Base-by-base conservation (phyloP, 1,284 basidiomycete species). In the Kalmanozyma brasiliensis region DNA sequence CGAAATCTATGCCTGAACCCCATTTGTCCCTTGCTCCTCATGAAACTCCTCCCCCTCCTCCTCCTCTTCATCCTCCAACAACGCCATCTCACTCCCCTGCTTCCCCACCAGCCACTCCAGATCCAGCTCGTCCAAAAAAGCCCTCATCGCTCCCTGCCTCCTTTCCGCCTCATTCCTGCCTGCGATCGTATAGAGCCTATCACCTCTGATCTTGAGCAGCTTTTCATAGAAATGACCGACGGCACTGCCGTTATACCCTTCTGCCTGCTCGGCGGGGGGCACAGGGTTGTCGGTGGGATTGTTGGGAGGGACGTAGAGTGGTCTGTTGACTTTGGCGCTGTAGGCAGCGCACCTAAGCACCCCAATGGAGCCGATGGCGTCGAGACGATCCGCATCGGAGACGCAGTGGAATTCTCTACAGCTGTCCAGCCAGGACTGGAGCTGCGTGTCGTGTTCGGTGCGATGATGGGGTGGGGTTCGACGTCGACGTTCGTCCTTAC, bases 181-280 rank as follows among this genome's bases (percentile, higher is more conserved):
- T 3, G 85, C 85, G 4, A 84, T 85, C 0, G 92, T 94, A 84
- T 82, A 64, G 17, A 75, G 49, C 19, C 63, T 42, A 4, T 70
- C 57, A 9, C 55, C 71, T 11, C 37, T 40, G 30, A 71, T 71
- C 46, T 59, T 67, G 8, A 55, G 46, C 41, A 66, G 40, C 41
- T 96, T 96, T 73, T 93, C 91, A 70, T 93, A 84, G 76, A 96
- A 96, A 76, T 96, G 94, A 29, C 88, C 87, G 23, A 95, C 88
- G 1, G 91, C 89, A 0, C 88, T 88, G 11, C 83, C 80, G 23
- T 83, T 82, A n/a, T 84, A 81, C 7, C 84, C 84, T 32, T 71
- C 52, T 0, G 29, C 66, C 42, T 78, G 73, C n/a, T 75, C 74
- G 0, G 74, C 68, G 0, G 74, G 74, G 0, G 61, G 75, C 3